Evolutionary conservation across 192 early-diverging fungal species (phyloP), one percentile per base, ranked within the genome.

Genomic region (Tieghemiomyces parasiticus): DNA sequence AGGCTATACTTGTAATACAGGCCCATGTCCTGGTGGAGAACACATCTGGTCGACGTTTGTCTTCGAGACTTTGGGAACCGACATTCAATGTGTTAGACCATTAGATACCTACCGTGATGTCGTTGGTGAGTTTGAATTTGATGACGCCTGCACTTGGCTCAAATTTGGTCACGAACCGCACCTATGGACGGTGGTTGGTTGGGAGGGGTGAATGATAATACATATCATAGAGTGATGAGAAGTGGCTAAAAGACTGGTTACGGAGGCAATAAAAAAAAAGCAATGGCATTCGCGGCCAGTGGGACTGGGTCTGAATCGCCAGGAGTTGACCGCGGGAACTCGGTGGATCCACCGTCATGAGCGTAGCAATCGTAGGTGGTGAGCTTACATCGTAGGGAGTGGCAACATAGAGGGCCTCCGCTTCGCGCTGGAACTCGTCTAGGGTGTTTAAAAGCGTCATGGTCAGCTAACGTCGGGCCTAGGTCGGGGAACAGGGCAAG

Each of bases 21-120:
- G n/a, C n/a, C n/a, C n/a, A n/a, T n/a, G n/a, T n/a, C n/a, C n/a
- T n/a, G n/a, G n/a, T n/a, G n/a, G n/a, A n/a, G n/a, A n/a, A n/a
- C n/a, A n/a, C n/a, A n/a, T n/a, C n/a, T n/a, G n/a, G n/a, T n/a
- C n/a, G n/a, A n/a, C n/a, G n/a, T n/a, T n/a, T n/a, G n/a, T n/a
- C n/a, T n/a, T n/a, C n/a, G n/a, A n/a, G n/a, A n/a, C n/a, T n/a
- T n/a, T n/a, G n/a, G n/a, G n/a, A n/a, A n/a, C n/a, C n/a, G n/a
- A n/a, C n/a, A n/a, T n/a, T n/a, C n/a, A n/a, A n/a, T n/a, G n/a
- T n/a, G n/a, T n/a, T n/a, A n/a, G n/a, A n/a, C n/a, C n/a, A n/a
- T n/a, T n/a, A n/a, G n/a, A n/a, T n/a, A n/a, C n/a, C n/a, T n/a
- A 65, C 55, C 28, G 53, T 65, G 14, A 42, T 16, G 38, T 42